A percentile compares a stretch with the other conserved stretches of the same genome.
Evolutionary conservation across 805 yeast genomes (phyloP).

Genomic region (Middelhovenomyces tepae): DNA sequence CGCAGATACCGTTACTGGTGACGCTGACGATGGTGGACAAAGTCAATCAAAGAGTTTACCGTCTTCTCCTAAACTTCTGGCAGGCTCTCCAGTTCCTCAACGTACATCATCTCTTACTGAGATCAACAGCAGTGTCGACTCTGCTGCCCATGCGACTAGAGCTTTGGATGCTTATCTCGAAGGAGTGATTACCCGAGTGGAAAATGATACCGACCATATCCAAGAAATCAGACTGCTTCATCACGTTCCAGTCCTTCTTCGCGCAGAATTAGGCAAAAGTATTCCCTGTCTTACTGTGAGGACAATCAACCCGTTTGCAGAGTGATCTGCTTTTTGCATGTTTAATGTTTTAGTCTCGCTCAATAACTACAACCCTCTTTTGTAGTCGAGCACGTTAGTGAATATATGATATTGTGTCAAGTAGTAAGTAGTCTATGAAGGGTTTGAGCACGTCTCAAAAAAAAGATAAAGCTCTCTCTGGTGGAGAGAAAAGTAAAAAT

Average conservation of each 20-base stretch:
- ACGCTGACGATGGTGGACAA: constrained; percentile 6
- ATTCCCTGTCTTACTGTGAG: constrained; percentile 91
- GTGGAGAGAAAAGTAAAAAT: too few species aligned
- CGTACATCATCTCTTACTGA: constrained; percentile 20
- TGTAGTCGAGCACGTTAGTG: too few species aligned
- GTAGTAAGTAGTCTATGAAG: too few species aligned
- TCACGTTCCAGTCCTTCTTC: constrained; percentile 72
- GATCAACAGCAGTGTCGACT: constrained; percentile 14
- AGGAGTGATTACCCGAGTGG: constrained; percentile 48
- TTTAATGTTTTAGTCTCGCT: too few species aligned
- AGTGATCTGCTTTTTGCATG: constrained; percentile 4
- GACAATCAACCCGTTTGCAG: constrained; percentile 72
- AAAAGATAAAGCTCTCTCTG: too few species aligned
- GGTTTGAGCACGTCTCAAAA: too few species aligned
- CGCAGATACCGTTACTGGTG: constrained; percentile 3
- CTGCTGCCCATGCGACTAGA: constrained; percentile 20
- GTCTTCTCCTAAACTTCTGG: constrained; percentile 19
- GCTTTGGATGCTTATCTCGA: constrained; percentile 51
- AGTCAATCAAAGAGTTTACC: constrained; percentile 25
- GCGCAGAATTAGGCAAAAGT: constrained; percentile 94
- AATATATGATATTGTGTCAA: too few species aligned
- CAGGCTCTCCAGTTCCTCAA: constrained; percentile 14
- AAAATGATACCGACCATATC: constrained; percentile 51
- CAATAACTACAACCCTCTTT: too few species aligned
- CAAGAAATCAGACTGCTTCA: constrained; percentile 76